phyloP scores from a whole-genome alignment of 2,329 filamentous ascomycete genomes.

The Taxawa tesnikishii region DNA sequence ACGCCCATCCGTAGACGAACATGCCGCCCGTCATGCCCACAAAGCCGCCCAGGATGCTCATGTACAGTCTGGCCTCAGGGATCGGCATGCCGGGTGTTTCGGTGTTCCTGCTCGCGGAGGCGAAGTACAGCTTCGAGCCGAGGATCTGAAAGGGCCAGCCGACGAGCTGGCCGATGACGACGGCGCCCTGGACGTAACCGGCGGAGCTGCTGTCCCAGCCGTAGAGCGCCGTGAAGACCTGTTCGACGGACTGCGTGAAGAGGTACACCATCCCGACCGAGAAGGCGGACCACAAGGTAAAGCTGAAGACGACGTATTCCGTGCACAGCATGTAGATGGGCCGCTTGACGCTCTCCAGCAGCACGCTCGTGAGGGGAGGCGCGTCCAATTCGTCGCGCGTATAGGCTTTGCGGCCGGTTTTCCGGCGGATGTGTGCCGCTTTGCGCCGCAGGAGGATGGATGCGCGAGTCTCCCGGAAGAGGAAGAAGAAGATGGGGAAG shows the following conservation, averaged over 20 bases:
- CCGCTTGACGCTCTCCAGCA: slow-evolving; percentile 19
- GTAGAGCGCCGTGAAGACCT: slow-evolving; percentile 29
- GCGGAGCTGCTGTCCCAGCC: slow-evolving; percentile 27
- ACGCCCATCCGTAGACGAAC: slow-evolving; percentile 40
- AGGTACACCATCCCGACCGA: slow-evolving; percentile 35
- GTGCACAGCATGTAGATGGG: slow-evolving; percentile 32
- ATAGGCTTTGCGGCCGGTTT: slow-evolving; percentile 16
- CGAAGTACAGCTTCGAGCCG: slow-evolving; percentile 26
- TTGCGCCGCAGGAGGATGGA: slow-evolving; percentile 31
- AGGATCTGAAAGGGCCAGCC: slow-evolving; percentile 23
- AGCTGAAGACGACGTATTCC: slow-evolving; percentile 36
- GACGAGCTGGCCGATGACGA: slow-evolving; percentile 33
- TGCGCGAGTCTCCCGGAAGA: slow-evolving; percentile 34
- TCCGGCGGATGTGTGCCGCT: slow-evolving; percentile 20
- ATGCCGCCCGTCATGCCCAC: slow-evolving; percentile 35
- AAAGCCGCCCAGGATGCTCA: slow-evolving; percentile 30
- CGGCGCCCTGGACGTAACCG: slow-evolving; percentile 32
- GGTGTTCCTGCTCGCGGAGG: slow-evolving; percentile 24
- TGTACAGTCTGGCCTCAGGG: slow-evolving; percentile 34
- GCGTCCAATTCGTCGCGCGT: slow-evolving; percentile 22
- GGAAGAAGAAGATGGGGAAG: slow-evolving; percentile 25
- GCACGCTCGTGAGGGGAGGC: slow-evolving; percentile 17
- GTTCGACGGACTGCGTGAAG: slow-evolving; percentile 35
- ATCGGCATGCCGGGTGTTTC: slow-evolving; percentile 23
- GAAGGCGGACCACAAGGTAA: slow-evolving; percentile 37